phyloP scores from a whole-genome alignment of 306 rosid species.

The Acacia acuminata region DNA sequence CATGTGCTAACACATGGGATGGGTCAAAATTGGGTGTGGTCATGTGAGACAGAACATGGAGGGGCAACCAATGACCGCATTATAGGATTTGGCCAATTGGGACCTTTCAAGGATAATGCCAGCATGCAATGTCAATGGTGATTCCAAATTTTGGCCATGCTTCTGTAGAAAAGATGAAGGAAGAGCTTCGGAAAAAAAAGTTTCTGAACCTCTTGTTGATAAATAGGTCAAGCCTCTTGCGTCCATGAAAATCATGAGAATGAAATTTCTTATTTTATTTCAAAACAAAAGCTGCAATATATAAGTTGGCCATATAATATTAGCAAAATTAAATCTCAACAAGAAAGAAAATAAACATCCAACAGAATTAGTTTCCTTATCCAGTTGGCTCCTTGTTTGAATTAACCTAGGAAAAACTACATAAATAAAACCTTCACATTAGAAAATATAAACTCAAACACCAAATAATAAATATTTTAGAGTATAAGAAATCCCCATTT shows the following conservation, averaged over 20 bases:
- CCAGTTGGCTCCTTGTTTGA: background rate
- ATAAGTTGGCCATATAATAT: background rate
- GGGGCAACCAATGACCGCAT: background rate
- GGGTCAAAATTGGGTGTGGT: background rate
- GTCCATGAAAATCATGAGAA: background rate
- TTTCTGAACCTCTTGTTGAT: background rate
- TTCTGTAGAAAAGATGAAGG: too few relatives aligned
- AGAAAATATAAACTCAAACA: slow-evolving; percentile 2
- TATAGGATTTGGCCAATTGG: background rate
- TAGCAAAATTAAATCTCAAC: background rate
- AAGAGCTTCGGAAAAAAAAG: too few relatives aligned
- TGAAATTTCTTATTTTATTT: background rate
- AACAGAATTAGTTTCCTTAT: slow-evolving; percentile 7
- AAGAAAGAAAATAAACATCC: background rate
- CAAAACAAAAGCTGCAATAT: background rate
- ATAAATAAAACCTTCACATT: background rate
- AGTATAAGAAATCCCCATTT: background rate
- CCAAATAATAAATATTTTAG: slow-evolving; percentile 5
- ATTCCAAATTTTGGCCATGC: too few relatives aligned
- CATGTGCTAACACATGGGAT: background rate
- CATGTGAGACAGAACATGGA: background rate
- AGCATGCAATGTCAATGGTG: background rate
- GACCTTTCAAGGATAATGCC: background rate
- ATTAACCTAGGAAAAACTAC: slow-evolving; percentile 2
- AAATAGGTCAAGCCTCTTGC: background rate